Conservation (phyloP, 2,329 filamentous ascomycete species). For the Xylariomycetidae sp. region DNA sequence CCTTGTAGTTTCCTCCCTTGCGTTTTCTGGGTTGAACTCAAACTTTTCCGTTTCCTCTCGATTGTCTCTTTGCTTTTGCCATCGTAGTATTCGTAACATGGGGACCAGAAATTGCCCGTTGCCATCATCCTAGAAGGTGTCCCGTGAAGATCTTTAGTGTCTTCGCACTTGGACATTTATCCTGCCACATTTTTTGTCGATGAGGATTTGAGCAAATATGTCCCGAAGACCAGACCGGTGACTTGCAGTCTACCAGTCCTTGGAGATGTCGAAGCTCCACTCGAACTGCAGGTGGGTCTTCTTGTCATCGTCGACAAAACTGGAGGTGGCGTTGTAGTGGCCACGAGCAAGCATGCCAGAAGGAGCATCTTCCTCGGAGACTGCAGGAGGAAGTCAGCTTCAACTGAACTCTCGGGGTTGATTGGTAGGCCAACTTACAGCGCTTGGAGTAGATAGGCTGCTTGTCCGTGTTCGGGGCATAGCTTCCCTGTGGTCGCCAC, state of each 20-base stretch:
- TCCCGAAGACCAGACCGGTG: no score
- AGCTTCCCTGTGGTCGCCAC: constrained; percentile 64
- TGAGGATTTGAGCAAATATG: no score
- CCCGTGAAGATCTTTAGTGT: no score
- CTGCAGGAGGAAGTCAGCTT: constrained; percentile 37
- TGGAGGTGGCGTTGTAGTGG: constrained; percentile 82
- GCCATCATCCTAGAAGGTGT: no score
- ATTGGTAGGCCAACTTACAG: constrained; percentile 54
- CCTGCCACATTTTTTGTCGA: no score
- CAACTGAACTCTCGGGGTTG: neutral
- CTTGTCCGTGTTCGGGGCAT: constrained; percentile 85
- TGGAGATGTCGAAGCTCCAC: constrained; percentile 94
- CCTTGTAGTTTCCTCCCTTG: no score
- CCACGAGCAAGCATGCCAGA: constrained; percentile 85
- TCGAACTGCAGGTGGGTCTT: constrained; percentile 86
- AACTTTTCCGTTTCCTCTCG: no score
- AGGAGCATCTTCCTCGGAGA: constrained; percentile 87
- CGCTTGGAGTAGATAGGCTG: constrained; percentile 83
- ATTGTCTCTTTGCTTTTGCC: no score
- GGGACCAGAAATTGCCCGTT: no score
- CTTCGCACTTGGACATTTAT: no score
- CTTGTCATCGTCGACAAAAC: constrained; percentile 93
- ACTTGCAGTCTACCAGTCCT: constrained; percentile 74
- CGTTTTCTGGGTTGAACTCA: no score
- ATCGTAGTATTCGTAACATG: no score